These are phyloP conservation scores for Pichia gijzeniarum DNA, from an alignment of 805 yeast genomes.

Conservation along the genomic window DNA sequence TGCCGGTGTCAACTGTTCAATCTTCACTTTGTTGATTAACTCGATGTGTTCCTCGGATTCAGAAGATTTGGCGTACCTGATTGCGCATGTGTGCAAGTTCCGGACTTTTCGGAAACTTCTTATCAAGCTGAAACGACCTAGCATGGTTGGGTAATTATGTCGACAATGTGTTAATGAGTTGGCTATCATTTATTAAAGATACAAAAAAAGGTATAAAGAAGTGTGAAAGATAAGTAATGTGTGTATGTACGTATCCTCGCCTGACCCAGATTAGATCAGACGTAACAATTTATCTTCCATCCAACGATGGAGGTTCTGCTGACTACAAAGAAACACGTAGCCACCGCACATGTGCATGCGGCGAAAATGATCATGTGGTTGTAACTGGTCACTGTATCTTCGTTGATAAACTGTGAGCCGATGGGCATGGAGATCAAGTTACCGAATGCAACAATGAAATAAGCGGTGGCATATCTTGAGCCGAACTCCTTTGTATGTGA, in stretches of 20 bases:
- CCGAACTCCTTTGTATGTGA: conserved; percentile 58
- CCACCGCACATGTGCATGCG: conserved; percentile 19
- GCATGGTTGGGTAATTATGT: no score
- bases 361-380: conserved; percentile 25
- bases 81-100: background rate
- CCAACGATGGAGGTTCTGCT: conserved; percentile 19
- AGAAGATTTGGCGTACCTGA: conserved; percentile 3
- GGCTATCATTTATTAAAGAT: no score
- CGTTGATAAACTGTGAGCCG: conserved; percentile 40
- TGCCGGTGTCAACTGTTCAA: background rate
- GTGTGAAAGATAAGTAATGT: no score
- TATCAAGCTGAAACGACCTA: no score
- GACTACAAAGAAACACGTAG: conserved; percentile 13
- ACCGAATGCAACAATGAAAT: conserved; percentile 49
- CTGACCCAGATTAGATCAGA: no score
- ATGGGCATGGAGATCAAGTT: conserved; percentile 42
- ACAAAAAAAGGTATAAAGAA: no score
- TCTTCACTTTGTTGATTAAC: background rate
- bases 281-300: conserved; percentile 25
- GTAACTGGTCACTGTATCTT: conserved; percentile 17
- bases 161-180: no score
- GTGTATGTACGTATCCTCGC: no score
- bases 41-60: background rate
- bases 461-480: conserved; percentile 61
- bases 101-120: background rate